These are phyloP conservation scores for Botryosphaeria agaves DNA, from an alignment of 2,329 filamentous ascomycete genomes.

Conservation along the genomic window DNA sequence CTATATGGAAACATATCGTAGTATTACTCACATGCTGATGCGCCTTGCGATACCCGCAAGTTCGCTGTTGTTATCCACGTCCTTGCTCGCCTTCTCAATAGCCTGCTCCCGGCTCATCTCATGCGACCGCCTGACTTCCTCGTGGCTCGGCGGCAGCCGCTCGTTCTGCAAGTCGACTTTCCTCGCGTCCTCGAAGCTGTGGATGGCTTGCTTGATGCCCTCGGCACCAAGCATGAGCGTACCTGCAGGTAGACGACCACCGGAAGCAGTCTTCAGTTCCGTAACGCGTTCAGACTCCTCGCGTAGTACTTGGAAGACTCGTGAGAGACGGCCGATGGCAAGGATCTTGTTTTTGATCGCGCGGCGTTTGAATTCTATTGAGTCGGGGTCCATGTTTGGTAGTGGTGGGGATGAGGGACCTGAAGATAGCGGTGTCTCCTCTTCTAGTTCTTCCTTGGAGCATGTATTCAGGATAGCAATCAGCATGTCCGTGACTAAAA, in stretches of 20 bases:
- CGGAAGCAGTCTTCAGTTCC: conserved; percentile 91
- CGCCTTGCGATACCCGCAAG: conserved; percentile 74
- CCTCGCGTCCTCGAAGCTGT: conserved; percentile 85
- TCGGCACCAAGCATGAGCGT: conserved; percentile 97
- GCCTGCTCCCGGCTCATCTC: conserved; percentile 70
- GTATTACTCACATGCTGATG: conserved; percentile 90
- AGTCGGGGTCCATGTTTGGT: conserved; percentile 52
- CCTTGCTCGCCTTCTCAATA: conserved; percentile 66
- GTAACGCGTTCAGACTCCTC: conserved; percentile 96
- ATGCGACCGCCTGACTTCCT: conserved; percentile 73
- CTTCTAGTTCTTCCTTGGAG: conserved; percentile 92
- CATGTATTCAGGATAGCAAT: conserved; percentile 97
- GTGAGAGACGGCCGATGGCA: conserved; percentile 86
- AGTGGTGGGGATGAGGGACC: conserved; percentile 60
- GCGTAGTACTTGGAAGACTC: conserved; percentile 94
- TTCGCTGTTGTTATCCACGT: conserved; percentile 83
- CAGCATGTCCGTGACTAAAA: conserved; percentile 77
- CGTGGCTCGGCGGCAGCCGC: conserved; percentile 75
- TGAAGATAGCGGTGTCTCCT: conserved; percentile 60
- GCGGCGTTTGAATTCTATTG: conserved; percentile 81
- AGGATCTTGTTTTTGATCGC: conserved; percentile 99
- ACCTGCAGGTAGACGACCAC: conserved; percentile 79
- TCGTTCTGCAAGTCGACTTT: conserved; percentile 98
- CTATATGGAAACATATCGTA: no score
- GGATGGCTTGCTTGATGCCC: conserved; percentile 97